These are phyloP conservation scores for Kalmusia sp. DNA, from an alignment of 2,329 filamentous ascomycete species.

Conservation along the genomic window DNA sequence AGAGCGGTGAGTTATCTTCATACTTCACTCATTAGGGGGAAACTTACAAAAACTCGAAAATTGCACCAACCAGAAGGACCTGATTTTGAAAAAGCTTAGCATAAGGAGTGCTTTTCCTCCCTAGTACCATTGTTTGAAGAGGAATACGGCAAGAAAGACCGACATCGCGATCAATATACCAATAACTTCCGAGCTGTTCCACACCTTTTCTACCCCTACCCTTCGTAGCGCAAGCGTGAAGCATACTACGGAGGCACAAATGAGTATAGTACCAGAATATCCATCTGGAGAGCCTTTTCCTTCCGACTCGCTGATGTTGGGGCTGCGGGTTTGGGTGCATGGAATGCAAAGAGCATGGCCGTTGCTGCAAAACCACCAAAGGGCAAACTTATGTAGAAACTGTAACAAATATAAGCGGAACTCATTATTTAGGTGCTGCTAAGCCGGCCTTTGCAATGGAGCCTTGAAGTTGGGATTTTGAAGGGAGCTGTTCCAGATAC, in stretches of 20 bases:
- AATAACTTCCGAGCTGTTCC: constrained; percentile 46
- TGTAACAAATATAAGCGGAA: constrained; percentile 5
- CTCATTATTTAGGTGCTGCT: too few relatives aligned
- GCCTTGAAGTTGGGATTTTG: too few relatives aligned
- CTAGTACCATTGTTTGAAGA: not conserved
- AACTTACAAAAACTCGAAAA: not conserved
- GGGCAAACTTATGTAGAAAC: constrained; percentile 54
- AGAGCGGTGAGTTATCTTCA: too few relatives aligned
- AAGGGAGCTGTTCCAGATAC: too few relatives aligned
- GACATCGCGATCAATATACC: constrained; percentile 49
- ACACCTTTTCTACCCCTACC: constrained; percentile 26
- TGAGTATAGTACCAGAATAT: constrained; percentile 29
- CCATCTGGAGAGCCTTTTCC: constrained; percentile 39
- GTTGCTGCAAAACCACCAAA: constrained; percentile 51
- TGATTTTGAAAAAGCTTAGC: not conserved
- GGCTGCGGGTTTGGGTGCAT: constrained; percentile 27
- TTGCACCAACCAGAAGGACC: not conserved
- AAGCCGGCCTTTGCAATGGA: too few relatives aligned
- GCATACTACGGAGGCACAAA: constrained; percentile 21
- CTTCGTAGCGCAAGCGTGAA: constrained; percentile 33
- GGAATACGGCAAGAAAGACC: not conserved
- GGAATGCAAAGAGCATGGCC: constrained; percentile 49
- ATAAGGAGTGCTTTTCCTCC: not conserved
- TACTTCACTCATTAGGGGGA: too few relatives aligned
- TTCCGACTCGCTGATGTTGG: constrained; percentile 19